Evolutionary conservation across 495 filamentous ascomycete species (phyloP), one percentile per base, ranked within the genome.

Genomic region (Xylaria castorea): DNA sequence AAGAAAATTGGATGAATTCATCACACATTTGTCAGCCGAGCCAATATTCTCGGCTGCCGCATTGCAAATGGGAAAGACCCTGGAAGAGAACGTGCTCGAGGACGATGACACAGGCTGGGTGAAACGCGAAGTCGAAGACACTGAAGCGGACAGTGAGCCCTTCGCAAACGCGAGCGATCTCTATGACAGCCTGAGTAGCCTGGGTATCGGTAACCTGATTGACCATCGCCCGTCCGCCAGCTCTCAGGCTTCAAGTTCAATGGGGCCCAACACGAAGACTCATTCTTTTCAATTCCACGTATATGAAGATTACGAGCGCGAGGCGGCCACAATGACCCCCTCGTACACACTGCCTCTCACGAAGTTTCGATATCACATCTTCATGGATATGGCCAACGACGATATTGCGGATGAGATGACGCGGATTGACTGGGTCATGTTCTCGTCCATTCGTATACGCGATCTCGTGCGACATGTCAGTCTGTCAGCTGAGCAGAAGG

Each of bases 351-450:
- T 87, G 25, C 83, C 87, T 0, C 83, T 97, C 14, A 91, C 89
- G 70, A 97, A 97, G 78, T 81, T 91, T 55, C 91, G 93, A 75
- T 97, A 94, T 88, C 91, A 92, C 71, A 87, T 90, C 65, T 90
- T 97, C 73, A 95, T 97, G 90, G 92, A 92, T 36, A 88, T 89
- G 34, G 84, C 89, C 6, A 91, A 96, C 38, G 93, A 94, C 51
- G 88, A 92, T 61, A 93, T 98, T 73, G 96, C 97, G 8, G 90
- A 90, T 62, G 96, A 99, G 80, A 86, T 99, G 77, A 98, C 96
- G 7, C 89, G 96, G 66, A 95, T 98, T 53, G 96, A 98, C 83
- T 98, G 95, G 96, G 88, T 94, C 77, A 94, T 97, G 90, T 97
- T 97, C 81, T 94, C 92, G 74, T 92, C 94, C n/a, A 97, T 98